Conservation (phyloP, 768 basidiomycete species). For the Tricholoma matsutake region DNA sequence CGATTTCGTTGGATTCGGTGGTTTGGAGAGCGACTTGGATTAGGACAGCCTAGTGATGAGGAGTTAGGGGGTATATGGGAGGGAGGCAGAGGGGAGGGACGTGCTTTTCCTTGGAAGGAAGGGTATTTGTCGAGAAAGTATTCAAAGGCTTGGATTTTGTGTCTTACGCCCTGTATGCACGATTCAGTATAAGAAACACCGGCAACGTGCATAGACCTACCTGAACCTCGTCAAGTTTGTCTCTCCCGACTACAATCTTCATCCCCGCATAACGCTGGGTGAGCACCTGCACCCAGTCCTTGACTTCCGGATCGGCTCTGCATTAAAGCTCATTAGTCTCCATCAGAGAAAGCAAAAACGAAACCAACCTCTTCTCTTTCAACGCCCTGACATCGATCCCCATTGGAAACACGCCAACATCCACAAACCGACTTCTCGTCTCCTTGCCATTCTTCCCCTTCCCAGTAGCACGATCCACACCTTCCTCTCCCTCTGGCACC, state of each 20-base stretch:
- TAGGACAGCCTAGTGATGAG: constrained; percentile 54
- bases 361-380: constrained; percentile 58
- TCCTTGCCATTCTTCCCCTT: constrained; percentile 18
- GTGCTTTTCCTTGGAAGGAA: constrained; percentile 74
- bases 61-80: not conserved
- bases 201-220: constrained; percentile 22
- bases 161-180: constrained; percentile 61
- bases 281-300: constrained; percentile 79
- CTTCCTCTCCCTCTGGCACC: constrained; percentile 37
- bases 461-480: not conserved
- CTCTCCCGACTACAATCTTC: constrained; percentile 84
- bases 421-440: constrained; percentile 62
- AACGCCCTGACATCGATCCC: constrained; percentile 78
- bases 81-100: not conserved
- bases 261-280: constrained; percentile 80
- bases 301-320: constrained; percentile 73
- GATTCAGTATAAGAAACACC: not conserved
- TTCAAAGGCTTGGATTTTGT: constrained; percentile 84
- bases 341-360: not conserved
- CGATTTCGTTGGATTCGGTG: constrained; percentile 69
- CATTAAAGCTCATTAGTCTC: not conserved
- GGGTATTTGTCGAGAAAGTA: constrained; percentile 74
- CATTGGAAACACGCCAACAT: constrained; percentile 88
- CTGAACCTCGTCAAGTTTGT: constrained; percentile 87
- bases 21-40: constrained; percentile 88